Evolutionary conservation across 2,329 filamentous ascomycete genomes (phyloP).

Genomic region (Xylaria polymorpha): DNA sequence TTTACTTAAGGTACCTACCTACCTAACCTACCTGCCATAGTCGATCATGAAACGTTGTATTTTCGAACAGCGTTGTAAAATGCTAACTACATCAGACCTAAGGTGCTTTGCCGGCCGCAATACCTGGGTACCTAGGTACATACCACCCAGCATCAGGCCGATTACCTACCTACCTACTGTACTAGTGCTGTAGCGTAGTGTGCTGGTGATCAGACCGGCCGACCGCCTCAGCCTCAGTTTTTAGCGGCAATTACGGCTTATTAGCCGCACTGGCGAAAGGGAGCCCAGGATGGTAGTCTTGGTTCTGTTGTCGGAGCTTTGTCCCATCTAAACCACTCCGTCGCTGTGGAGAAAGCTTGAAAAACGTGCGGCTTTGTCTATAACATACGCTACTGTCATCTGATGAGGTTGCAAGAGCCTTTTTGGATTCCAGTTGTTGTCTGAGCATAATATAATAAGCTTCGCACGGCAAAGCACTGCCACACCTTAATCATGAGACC

Average conservation of each 20-base stretch:
- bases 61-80: conserved; percentile 4
- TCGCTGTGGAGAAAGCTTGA: not conserved
- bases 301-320: conserved; percentile 9
- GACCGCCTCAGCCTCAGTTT: conserved; percentile 1
- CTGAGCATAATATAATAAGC: conserved; percentile 17
- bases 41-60: conserved; percentile 43
- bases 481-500: conserved; percentile 30
- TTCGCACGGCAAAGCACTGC: conserved; percentile 22
- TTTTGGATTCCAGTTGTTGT: not conserved
- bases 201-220: not conserved
- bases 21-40: too few species aligned
- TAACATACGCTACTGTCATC: conserved; percentile 4
- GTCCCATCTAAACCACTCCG: conserved; percentile 10
- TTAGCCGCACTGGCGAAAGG: conserved; percentile 4
- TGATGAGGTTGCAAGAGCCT: conserved; percentile 5
- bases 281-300: not conserved
- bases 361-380: conserved; percentile 1
- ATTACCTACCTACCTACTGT: not conserved
- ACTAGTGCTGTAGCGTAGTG: not conserved
- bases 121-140: not conserved
- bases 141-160: not conserved
- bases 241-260: conserved; percentile 25
- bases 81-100: too few species aligned
- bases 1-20: too few species aligned
- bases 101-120: conserved; percentile 13